A percentile compares a stretch with the other conserved stretches of the same genome.
Evolutionary conservation across 2,329 filamentous ascomycete species (phyloP).

Genomic region (Trichoderma gracile): DNA sequence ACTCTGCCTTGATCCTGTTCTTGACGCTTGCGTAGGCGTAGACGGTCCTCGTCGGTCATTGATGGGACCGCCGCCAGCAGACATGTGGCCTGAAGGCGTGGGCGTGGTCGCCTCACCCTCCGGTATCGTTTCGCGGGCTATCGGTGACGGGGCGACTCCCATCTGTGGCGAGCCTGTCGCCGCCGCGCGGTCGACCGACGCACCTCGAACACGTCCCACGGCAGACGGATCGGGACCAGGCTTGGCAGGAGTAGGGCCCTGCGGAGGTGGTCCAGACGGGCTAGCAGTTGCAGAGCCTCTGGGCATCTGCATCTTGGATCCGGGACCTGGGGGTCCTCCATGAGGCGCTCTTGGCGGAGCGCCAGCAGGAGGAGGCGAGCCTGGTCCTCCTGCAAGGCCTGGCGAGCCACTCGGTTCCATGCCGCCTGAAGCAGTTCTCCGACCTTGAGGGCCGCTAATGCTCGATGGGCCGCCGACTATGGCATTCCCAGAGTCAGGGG

Average conservation of each 20-base stretch:
- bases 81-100: constrained; percentile 19
- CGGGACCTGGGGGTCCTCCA: constrained; percentile 27
- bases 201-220: constrained; percentile 49
- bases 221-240: constrained; percentile 46
- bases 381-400: constrained; percentile 34
- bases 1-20: constrained; percentile 43
- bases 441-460: constrained; percentile 41
- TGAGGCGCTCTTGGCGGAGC: constrained; percentile 14
- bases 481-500: constrained; percentile 51
- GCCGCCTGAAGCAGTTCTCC: constrained; percentile 41
- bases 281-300: constrained; percentile 35
- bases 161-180: constrained; percentile 42
- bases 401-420: constrained; percentile 39
- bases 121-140: constrained; percentile 39
- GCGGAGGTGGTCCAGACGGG: constrained; percentile 56
- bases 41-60: constrained; percentile 68
- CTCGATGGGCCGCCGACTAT: constrained; percentile 42
- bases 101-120: constrained; percentile 48
- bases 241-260: constrained; percentile 53
- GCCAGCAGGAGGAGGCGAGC: constrained; percentile 23
- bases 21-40: constrained; percentile 58
- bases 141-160: constrained; percentile 44
- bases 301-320: constrained; percentile 43
- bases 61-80: constrained; percentile 32
- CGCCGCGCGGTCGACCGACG: constrained; percentile 50